Evolutionary conservation across 2,329 filamentous ascomycete species (phyloP).

Genomic region (Paradendryphiella salina): DNA sequence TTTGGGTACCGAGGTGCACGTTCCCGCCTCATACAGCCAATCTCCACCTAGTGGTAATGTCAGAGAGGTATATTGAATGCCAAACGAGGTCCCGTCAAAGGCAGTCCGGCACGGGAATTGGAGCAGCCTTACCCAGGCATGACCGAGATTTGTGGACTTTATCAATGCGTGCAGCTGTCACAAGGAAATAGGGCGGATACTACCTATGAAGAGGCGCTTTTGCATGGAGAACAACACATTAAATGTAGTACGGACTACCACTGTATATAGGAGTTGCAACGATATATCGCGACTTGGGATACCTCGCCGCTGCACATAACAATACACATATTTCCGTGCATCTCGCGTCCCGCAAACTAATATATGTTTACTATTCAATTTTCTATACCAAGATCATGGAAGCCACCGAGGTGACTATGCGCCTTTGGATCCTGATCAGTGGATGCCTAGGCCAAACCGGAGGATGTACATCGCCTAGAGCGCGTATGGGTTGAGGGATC

Average conservation of each 20-base stretch:
- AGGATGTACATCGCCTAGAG: constrained; percentile 41
- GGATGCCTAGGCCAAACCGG: background rate
- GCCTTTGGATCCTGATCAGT: constrained; percentile 1
- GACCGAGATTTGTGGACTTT: constrained; percentile 22
- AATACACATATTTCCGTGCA: constrained; percentile 34
- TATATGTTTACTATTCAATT: constrained; percentile 41
- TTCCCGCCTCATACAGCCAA: constrained; percentile 13
- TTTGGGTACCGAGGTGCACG: constrained; percentile 1
- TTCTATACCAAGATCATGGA: constrained; percentile 33
- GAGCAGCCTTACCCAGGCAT: constrained; percentile 6
- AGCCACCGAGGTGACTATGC: constrained; percentile 2
- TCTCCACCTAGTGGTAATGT: background rate
- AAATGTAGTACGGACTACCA: constrained; percentile 34
- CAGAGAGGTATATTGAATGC: constrained; percentile 4
- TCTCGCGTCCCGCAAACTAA: constrained; percentile 23
- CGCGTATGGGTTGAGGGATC: constrained; percentile 79
- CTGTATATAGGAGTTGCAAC: constrained; percentile 29
- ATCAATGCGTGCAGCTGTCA: constrained; percentile 15
- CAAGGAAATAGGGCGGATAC: constrained; percentile 27
- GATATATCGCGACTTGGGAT: constrained; percentile 28
- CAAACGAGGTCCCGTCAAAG: background rate
- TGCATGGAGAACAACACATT: constrained; percentile 31
- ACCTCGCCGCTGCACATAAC: constrained; percentile 34
- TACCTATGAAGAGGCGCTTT: constrained; percentile 11
- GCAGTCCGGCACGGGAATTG: background rate